A percentile compares a stretch with the other conserved stretches of the same genome.
Conservation (phyloP, 495 filamentous ascomycete genomes). For the Neurospora sublineolata region DNA sequence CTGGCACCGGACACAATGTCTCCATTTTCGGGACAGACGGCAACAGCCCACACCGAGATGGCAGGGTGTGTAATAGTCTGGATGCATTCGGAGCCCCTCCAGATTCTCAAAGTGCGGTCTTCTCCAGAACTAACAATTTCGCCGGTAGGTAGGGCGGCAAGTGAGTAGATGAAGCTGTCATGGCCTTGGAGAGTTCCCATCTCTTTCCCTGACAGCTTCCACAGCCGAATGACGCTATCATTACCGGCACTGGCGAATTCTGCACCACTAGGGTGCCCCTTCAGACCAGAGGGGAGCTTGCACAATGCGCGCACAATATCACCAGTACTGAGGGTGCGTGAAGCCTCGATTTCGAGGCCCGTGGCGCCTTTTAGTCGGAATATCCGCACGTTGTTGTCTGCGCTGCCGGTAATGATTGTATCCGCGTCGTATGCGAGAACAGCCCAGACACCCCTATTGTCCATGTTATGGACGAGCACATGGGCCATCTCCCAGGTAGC, state of each 20-base stretch:
- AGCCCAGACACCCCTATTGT: slow-evolving; percentile 71
- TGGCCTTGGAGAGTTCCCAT: slow-evolving; percentile 72
- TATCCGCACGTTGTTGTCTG: slow-evolving; percentile 78
- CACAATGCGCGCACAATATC: slow-evolving; percentile 83
- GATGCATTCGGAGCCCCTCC: slow-evolving; percentile 69
- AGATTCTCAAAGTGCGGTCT: slow-evolving; percentile 83
- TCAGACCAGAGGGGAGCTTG: slow-evolving; percentile 46
- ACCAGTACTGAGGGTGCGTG: slow-evolving; percentile 59
- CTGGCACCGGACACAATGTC: slow-evolving; percentile 91
- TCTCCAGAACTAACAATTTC: slow-evolving; percentile 88
- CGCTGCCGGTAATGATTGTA: slow-evolving; percentile 81
- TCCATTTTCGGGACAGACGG: slow-evolving; percentile 65
- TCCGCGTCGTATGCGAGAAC: slow-evolving; percentile 72
- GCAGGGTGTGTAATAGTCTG: slow-evolving; percentile 97
- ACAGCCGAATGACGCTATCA: slow-evolving; percentile 74
- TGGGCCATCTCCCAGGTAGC: slow-evolving; percentile 57
- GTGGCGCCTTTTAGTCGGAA: slow-evolving; percentile 59
- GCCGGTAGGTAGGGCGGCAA: slow-evolving; percentile 64
- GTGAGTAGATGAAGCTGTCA: slow-evolving; percentile 89
- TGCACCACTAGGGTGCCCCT: slow-evolving; percentile 63
- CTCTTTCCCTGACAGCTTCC: slow-evolving; percentile 62
- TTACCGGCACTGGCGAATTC: slow-evolving; percentile 86
- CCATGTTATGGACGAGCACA: slow-evolving; percentile 61
- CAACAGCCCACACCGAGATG: slow-evolving; percentile 90
- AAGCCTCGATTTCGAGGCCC: slow-evolving; percentile 57